These are phyloP conservation scores for Sugiyamaella qingdaonensis DNA, from an alignment of 805 yeast genomes.

Conservation along the genomic window DNA sequence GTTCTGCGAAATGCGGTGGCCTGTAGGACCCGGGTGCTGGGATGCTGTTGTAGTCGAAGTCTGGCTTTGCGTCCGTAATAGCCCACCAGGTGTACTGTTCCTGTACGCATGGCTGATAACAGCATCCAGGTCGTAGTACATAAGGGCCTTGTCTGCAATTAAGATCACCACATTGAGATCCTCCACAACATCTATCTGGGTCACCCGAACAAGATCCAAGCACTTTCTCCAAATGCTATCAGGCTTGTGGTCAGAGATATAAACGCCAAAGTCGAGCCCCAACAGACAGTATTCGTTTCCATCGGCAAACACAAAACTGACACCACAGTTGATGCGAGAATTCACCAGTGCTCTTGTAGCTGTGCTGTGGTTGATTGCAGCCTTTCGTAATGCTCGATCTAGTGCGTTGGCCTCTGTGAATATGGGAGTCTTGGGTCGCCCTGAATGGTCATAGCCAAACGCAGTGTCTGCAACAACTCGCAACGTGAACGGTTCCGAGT, in stretches of 20 bases:
- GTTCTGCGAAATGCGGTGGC: conserved; percentile 42
- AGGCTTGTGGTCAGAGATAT: conserved; percentile 28
- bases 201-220: conserved; percentile 47
- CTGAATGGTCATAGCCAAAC: conserved; percentile 61
- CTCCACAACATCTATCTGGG: conserved; percentile 58
- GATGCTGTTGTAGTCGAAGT: not conserved
- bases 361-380: not conserved
- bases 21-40: conserved; percentile 30
- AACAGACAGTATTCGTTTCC: conserved; percentile 34
- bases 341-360: conserved; percentile 26
- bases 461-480: conserved; percentile 51
- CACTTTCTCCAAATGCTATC: conserved; percentile 54
- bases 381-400: conserved; percentile 31
- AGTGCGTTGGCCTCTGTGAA: conserved; percentile 33
- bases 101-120: conserved; percentile 37
- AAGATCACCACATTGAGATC: conserved; percentile 53
- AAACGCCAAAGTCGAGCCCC: conserved; percentile 24
- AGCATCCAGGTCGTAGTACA: conserved; percentile 60
- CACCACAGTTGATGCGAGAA: conserved; percentile 39
- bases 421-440: conserved; percentile 37
- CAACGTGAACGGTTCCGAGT: conserved; percentile 52
- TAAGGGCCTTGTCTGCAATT: conserved; percentile 54
- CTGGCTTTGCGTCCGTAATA: not conserved
- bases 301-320: conserved; percentile 44
- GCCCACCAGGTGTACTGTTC: not conserved